Base-by-base conservation (phyloP, 2,329 filamentous ascomycete species). In the Rhinocladiella similis region DNA sequence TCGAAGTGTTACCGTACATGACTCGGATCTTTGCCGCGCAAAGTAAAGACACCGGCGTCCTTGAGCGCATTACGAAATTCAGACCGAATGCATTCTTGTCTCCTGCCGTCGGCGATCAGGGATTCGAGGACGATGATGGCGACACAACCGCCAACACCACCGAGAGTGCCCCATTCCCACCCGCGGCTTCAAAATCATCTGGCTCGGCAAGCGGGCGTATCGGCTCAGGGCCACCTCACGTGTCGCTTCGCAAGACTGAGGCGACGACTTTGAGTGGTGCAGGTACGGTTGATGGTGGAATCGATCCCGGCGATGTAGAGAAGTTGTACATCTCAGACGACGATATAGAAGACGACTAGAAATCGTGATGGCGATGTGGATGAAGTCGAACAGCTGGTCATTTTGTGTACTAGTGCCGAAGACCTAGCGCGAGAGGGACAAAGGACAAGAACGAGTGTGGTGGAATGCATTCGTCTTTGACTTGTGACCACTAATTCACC, bases 1-100 rank as follows among this genome's bases (percentile, higher is more conserved):
- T 97, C 20, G 90, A 97, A 63, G 85, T 91, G 7, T 80, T 99
- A 0, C 94, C 94, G 0, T 97, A 96, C 71, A 85, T 94, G 78
- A 80, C 86, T 1, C 80, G 83, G 49, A 89, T 97, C 38, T 18
- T 53, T 27, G 59, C 67, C 72, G 64, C 67, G 54, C 66, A 67
- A 54, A 57, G 63, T 46, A 50, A 71, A 41, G 68, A 76, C 20
- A 72, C 81, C 1, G 78, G 76, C 49, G 83, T 87, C 18, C 77
- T 92, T 7, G 84, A 88, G 53, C 86, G 82, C 65, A 81, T 95
- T 6, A 86, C 86, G 0, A 80, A 80, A 2, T 89, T 91, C 14
- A 62, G 54, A 29, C 59, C 59, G 2, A 49, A 38, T 20, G 54
- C 39, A 7, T 62, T 54, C 35, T 22, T 56, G 7, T 43, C 55